Percentiles rank a stretch among this genome's conserved stretches.
Evolutionary conservation across 78 protist genomes (phyloP).

Genomic region (Protostelium mycophagum): DNA sequence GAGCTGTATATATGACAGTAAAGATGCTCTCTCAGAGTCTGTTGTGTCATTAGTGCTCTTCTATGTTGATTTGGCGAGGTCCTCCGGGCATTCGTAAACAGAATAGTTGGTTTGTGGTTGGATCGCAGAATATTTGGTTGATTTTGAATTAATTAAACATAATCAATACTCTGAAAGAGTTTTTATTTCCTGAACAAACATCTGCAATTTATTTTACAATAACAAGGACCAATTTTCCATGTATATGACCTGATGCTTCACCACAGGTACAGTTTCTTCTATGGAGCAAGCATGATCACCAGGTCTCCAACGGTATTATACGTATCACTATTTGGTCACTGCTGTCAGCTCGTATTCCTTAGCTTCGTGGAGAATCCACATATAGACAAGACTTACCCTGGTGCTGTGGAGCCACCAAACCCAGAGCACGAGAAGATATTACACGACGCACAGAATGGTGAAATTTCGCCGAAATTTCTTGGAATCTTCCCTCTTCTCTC

Average conservation of each 20-base stretch:
- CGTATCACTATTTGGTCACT: constrained; percentile 68
- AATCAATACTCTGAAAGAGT: neutral
- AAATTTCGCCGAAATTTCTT: neutral
- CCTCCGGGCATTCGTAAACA: too few species aligned
- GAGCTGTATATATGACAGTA: neutral
- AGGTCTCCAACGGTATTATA: constrained; percentile 74
- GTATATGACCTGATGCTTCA: neutral
- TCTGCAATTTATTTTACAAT: neutral
- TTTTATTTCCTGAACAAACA: neutral
- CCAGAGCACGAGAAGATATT: constrained; percentile 12
- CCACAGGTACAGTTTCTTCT: constrained; percentile 56
- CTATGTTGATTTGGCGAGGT: too few species aligned
- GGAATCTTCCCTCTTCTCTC: neutral
- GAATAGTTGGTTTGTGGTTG: too few species aligned
- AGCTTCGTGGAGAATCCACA: constrained; percentile 81
- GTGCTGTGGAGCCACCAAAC: constrained; percentile 52
- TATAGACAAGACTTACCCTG: constrained; percentile 75
- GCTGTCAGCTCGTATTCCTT: constrained; percentile 75
- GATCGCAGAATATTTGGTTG: too few species aligned
- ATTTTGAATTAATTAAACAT: neutral
- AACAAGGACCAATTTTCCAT: neutral
- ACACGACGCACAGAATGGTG: neutral
- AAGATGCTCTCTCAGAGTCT: too few species aligned
- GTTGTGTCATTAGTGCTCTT: too few species aligned
- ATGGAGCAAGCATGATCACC: constrained; percentile 73